Evolutionary conservation across 2,329 filamentous ascomycete species (phyloP), one percentile per base, ranked within the genome.

Genomic region (Colletotrichum cereale): DNA sequence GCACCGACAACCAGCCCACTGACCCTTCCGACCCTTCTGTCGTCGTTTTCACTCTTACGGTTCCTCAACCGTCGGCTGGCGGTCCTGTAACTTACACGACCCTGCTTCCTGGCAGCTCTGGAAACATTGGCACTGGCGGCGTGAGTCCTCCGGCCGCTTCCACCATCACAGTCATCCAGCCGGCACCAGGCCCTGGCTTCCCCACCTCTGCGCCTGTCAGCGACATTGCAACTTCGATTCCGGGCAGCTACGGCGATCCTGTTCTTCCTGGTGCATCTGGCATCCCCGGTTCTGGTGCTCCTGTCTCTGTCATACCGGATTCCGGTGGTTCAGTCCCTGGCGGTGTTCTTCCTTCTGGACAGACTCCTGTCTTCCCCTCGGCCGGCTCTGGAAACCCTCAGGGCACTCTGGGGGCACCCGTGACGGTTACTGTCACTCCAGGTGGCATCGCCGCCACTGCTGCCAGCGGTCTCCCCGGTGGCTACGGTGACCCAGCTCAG

Each of bases 1-100:
- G 76, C 16, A 24, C 74, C 29, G 74, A 78, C 58, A 79, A 78
- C 4, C 75, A 75, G 26, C 75, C 78, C 18, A 78, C 79, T 3
- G 66, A 79, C 16, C 74, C 76, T 16, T 73, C 76, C 14, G 47
- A 52, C 12, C 36, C 48, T 36, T 34, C 70, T 11, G 60, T 74
- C 58, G 73, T 82, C 38, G 73, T 82, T 29, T 66, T 74, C 21
- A 75, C 73, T 18, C 64, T 72, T 21, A 69, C 71, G 24, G 18
- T 72, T 31, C 62, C 73, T 48, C 57, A 50, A 24, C 44, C 60
- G 5, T 47, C 61, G 4, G 40, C 26, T 26, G 29, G 10, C 2
- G 47, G 36, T 3, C 26, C 57, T 31, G 26, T 42, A 3, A 65
- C 63, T 8, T 62, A 62, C 47, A 57, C 56, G 11, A 47, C 65